These are phyloP conservation scores for Rhinocladiella similis DNA, from an alignment of 2,329 filamentous ascomycete genomes.

Conservation along the genomic window DNA sequence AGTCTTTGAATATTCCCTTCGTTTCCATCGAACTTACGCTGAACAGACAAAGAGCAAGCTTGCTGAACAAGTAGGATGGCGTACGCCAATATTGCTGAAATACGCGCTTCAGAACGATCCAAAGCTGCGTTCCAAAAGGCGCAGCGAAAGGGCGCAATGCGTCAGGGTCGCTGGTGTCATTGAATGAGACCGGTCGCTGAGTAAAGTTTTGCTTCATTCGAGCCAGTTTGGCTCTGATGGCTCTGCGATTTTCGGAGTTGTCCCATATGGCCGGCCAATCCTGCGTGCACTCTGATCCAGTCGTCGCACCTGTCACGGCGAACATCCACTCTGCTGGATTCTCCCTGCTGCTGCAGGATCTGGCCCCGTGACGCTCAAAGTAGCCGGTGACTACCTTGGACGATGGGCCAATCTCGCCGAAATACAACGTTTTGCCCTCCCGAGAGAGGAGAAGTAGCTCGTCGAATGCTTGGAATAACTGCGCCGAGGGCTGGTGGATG, in stretches of 20 bases:
- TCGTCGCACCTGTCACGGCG: constrained; percentile 47
- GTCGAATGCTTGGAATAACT: constrained; percentile 83
- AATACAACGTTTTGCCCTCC: constrained; percentile 67
- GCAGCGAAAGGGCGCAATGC: constrained; percentile 80
- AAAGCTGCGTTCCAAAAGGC: constrained; percentile 65
- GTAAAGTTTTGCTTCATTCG: too few species aligned
- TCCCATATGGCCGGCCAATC: too few species aligned
- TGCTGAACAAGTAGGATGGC: constrained; percentile 68
- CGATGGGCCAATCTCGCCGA: constrained; percentile 63
- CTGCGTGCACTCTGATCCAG: too few species aligned
- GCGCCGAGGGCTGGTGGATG: constrained; percentile 88
- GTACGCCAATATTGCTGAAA: constrained; percentile 90
- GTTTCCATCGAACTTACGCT: constrained; percentile 33
- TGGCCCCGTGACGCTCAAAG: constrained; percentile 63
- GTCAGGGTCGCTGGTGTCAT: constrained; percentile 12
- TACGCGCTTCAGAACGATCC: constrained; percentile 67
- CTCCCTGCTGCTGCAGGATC: constrained; percentile 58
- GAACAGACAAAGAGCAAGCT: constrained; percentile 56
- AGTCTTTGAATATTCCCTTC: too few species aligned
- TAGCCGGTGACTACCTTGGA: constrained; percentile 58
- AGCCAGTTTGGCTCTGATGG: constrained; percentile 49
- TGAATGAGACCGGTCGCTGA: not conserved
- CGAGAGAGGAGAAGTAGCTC: constrained; percentile 61
- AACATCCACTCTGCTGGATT: constrained; percentile 78
- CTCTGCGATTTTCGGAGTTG: too few species aligned